Conservation (phyloP, 2,329 filamentous ascomycete species). For the Zymoseptoria pseudotritici region DNA sequence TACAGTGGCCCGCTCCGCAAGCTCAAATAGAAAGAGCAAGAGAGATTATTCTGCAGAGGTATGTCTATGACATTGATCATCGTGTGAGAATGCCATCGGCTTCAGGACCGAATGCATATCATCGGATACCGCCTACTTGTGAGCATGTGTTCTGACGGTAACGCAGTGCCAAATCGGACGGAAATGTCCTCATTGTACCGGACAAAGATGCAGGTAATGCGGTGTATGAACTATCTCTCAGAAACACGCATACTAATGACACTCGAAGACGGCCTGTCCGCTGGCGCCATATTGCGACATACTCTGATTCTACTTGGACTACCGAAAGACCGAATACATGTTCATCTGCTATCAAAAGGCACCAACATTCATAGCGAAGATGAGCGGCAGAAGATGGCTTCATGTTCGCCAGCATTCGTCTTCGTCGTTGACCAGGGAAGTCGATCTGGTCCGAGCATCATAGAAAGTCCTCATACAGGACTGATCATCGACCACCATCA, state of each 20-base stretch:
- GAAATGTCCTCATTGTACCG: conserved; percentile 54
- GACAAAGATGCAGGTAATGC: conserved; percentile 52
- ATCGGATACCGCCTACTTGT: neutral
- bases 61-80: conserved; percentile 14
- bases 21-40: conserved; percentile 50
- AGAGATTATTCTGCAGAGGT: conserved; percentile 53
- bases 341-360: conserved; percentile 55
- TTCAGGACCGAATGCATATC: neutral
- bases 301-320: conserved; percentile 55
- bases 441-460: conserved; percentile 46
- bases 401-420: conserved; percentile 47
- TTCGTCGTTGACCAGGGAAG: conserved; percentile 62
- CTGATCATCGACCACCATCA: conserved; percentile 62
- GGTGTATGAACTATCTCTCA: neutral
- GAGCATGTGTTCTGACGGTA: conserved; percentile 6
- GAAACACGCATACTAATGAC: neutral
- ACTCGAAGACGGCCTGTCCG: conserved; percentile 51
- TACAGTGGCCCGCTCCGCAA: conserved; percentile 56
- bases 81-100: neutral
- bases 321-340: conserved; percentile 44
- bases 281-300: conserved; percentile 55
- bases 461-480: conserved; percentile 43
- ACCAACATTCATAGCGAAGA: conserved; percentile 49
- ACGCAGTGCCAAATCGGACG: conserved; percentile 43
- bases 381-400: conserved; percentile 47